Evolutionary conservation across 2,329 filamentous ascomycete species (phyloP).

Genomic region (Macroventuria anomochaeta): DNA sequence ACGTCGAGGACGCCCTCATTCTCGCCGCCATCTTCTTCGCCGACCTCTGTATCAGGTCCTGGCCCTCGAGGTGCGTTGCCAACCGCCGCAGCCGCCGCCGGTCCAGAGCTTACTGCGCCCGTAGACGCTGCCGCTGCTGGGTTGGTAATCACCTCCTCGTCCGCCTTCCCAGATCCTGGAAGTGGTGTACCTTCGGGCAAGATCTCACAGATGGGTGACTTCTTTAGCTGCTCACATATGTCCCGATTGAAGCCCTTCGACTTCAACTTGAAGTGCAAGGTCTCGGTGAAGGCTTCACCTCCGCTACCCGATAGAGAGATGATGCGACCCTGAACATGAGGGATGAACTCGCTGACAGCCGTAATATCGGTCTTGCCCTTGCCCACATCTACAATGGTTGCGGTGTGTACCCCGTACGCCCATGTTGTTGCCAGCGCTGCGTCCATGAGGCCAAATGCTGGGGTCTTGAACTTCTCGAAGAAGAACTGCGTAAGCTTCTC

Average conservation of each 20-base stretch:
- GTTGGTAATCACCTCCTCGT: constrained; percentile 53
- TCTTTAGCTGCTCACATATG: constrained; percentile 71
- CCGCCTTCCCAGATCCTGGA: constrained; percentile 57
- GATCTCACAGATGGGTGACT: constrained; percentile 68
- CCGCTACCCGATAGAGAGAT: constrained; percentile 72
- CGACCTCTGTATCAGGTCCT: constrained; percentile 62
- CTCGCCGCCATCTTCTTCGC: constrained; percentile 59
- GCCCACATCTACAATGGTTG: constrained; percentile 90
- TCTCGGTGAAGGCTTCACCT: constrained; percentile 83
- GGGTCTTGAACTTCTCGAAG: constrained; percentile 96
- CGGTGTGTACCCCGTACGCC: constrained; percentile 80
- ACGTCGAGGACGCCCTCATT: constrained; percentile 82
- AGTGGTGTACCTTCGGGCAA: constrained; percentile 61
- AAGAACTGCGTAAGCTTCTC: constrained; percentile 91
- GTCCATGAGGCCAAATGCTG: constrained; percentile 88
- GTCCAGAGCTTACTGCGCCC: constrained; percentile 56
- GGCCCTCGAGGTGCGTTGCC: constrained; percentile 59
- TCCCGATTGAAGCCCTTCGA: constrained; percentile 64
- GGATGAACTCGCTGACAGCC: constrained; percentile 81
- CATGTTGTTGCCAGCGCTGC: constrained; percentile 81
- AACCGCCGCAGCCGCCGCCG: constrained; percentile 52
- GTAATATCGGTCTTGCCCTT: constrained; percentile 92
- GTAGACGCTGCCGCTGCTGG: constrained; percentile 64
- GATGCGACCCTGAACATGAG: constrained; percentile 72
- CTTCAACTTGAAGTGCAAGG: constrained; percentile 70